phyloP scores from a whole-genome alignment of 208 protist genomes.

The Trypanosomatidae sp. region DNA sequence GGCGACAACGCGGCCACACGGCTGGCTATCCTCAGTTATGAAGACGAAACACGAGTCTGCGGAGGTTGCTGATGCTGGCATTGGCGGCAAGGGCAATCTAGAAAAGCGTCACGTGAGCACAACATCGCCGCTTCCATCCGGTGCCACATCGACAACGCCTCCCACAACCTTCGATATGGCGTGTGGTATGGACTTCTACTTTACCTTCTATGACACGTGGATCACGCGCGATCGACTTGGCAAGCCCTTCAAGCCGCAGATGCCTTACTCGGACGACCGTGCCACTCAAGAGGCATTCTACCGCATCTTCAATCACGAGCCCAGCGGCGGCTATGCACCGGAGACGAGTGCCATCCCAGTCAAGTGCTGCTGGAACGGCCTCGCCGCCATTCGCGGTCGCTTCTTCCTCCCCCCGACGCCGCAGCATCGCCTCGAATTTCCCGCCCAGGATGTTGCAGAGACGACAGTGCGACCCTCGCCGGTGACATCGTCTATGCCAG shows the following conservation, averaged over 20 bases:
- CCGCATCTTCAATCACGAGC: constrained; percentile 23
- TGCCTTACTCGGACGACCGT: constrained; percentile 58
- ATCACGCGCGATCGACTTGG: constrained; percentile 56
- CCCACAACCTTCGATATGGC: constrained; percentile 74
- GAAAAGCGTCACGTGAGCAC: not conserved
- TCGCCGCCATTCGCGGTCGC: constrained; percentile 62
- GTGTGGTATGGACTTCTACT: constrained; percentile 87
- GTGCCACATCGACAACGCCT: not conserved
- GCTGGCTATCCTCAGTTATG: constrained; percentile 9
- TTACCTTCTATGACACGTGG: constrained; percentile 75
- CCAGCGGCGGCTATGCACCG: not conserved
- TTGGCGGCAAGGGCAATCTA: not conserved
- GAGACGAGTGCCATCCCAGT: constrained; percentile 39
- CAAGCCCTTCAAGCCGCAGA: constrained; percentile 25
- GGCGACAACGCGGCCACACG: constrained; percentile 22
- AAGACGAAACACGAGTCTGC: not conserved
- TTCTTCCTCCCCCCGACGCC: constrained; percentile 41
- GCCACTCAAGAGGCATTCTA: constrained; percentile 41
- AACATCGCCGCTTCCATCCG: not conserved
- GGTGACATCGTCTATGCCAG: not conserved
- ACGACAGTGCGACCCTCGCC: not conserved
- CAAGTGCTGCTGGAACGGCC: constrained; percentile 86
- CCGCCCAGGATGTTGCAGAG: not conserved
- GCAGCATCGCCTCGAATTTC: constrained; percentile 10
- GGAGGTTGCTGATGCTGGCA: not conserved